Evolutionary conservation across 2,329 filamentous ascomycete species (phyloP).

Genomic region (Sporothrix globosa): DNA sequence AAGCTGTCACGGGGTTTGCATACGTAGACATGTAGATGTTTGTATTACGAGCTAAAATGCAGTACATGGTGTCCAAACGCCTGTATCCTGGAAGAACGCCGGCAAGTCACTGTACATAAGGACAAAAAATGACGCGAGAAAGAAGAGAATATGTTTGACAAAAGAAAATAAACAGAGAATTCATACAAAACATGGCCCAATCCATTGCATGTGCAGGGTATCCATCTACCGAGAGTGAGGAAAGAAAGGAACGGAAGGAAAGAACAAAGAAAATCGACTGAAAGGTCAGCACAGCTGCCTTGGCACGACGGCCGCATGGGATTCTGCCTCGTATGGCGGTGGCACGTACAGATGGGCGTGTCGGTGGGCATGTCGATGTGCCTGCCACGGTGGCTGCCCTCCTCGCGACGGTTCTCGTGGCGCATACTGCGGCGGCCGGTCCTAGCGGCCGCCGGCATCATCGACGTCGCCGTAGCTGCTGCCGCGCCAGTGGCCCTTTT

Average conservation of each 20-base stretch:
- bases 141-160: background rate
- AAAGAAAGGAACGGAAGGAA: background rate
- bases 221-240: constrained; percentile 10
- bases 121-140: background rate
- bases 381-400: background rate
- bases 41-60: background rate
- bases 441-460: constrained; percentile 38
- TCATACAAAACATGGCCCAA: background rate
- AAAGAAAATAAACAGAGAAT: background rate
- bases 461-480: constrained; percentile 47
- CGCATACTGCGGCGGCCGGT: constrained; percentile 29
- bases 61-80: constrained; percentile 9
- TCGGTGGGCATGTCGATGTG: background rate
- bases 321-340: constrained; percentile 14
- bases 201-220: constrained; percentile 8
- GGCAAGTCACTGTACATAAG: background rate
- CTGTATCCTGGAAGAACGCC: constrained; percentile 5
- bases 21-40: background rate
- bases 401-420: background rate
- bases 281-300: constrained; percentile 26
- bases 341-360: constrained; percentile 20
- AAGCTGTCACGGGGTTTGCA: too few relatives aligned
- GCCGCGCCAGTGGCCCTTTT: constrained; percentile 42
- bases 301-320: constrained; percentile 5
- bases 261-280: background rate